phyloP scores from a whole-genome alignment of 306 rosid genomes.

The Herpetospermum pedunculosum region DNA sequence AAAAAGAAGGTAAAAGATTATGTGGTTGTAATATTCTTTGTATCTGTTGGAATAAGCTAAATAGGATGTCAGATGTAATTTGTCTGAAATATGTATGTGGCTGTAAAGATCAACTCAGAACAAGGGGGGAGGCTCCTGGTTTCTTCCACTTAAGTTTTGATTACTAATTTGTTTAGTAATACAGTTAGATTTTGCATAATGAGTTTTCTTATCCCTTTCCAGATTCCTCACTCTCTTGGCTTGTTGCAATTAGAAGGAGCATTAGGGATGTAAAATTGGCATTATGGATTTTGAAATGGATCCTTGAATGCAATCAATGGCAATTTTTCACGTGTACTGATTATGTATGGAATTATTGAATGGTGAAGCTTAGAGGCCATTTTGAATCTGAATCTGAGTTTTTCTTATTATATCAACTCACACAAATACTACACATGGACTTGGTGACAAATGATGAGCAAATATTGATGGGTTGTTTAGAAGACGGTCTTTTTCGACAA shows the following conservation, averaged over 20 bases:
- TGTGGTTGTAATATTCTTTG: constrained; percentile 89
- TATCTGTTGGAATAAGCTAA: constrained; percentile 74
- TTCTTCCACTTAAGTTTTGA: constrained; percentile 67
- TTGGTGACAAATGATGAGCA: neutral
- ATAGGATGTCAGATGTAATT: constrained; percentile 37
- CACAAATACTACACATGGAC: neutral
- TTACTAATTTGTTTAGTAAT: constrained; percentile 23
- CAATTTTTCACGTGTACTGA: neutral
- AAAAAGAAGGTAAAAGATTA: constrained; percentile 14
- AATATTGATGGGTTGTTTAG: neutral
- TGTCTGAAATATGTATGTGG: constrained; percentile 29
- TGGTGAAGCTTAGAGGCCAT: neutral
- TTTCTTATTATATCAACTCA: neutral
- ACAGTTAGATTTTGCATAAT: constrained; percentile 9
- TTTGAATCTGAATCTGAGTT: neutral
- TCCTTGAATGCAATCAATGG: neutral
- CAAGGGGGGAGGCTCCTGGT: constrained; percentile 26
- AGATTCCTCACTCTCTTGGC: neutral
- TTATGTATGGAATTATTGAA: neutral
- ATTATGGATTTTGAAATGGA: neutral
- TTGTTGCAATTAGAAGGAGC: neutral
- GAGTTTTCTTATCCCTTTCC: neutral
- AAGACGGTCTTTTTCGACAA: too few species aligned
- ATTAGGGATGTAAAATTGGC: neutral
- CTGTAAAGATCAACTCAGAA: constrained; percentile 51